Evolutionary conservation across 179 eudicot species (phyloP).

Genomic region (Pouteria campechiana): DNA sequence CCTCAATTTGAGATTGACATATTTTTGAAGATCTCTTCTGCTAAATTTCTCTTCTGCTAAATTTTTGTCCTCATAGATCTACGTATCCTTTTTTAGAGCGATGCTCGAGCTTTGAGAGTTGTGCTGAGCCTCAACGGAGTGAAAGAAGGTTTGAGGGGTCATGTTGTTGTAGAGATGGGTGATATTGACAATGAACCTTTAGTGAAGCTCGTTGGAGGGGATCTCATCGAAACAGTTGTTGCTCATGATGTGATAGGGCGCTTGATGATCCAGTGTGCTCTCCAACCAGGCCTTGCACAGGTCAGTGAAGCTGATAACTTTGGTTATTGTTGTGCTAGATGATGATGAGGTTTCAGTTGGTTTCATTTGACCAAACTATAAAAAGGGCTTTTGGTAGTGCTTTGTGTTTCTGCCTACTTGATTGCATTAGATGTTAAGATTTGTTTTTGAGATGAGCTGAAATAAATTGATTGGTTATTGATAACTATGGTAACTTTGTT

Average conservation of each 20-base stretch:
- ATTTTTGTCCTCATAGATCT: conserved; percentile 2
- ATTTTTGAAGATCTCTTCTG: not conserved
- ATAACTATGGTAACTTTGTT: too few relatives aligned
- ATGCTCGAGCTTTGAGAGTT: conserved; percentile 90
- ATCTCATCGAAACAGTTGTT: conserved; percentile 82
- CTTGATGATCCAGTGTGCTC: conserved; percentile 94
- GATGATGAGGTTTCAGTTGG: too few relatives aligned
- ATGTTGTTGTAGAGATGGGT: conserved; percentile 91
- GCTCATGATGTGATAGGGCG: conserved; percentile 98
- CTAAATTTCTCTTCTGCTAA: not conserved
- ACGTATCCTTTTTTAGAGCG: conserved; percentile 77
- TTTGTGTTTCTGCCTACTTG: too few relatives aligned
- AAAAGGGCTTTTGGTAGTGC: too few relatives aligned
- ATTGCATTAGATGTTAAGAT: too few relatives aligned
- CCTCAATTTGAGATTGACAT: not conserved
- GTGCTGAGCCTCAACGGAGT: conserved; percentile 92
- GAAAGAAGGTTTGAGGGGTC: conserved; percentile 76
- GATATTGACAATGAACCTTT: conserved; percentile 91
- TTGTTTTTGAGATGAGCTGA: too few relatives aligned
- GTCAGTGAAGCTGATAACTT: conserved; percentile 34
- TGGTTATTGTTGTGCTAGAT: too few relatives aligned
- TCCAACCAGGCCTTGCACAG: conserved; percentile 99
- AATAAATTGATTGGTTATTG: too few relatives aligned
- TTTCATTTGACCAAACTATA: too few relatives aligned
- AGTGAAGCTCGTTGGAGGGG: conserved; percentile 95